A percentile compares a stretch with the other conserved stretches of the same genome.
These are phyloP conservation scores for Neurospora sp. DNA, from an alignment of 495 filamentous ascomycete species.

Conservation along the genomic window DNA sequence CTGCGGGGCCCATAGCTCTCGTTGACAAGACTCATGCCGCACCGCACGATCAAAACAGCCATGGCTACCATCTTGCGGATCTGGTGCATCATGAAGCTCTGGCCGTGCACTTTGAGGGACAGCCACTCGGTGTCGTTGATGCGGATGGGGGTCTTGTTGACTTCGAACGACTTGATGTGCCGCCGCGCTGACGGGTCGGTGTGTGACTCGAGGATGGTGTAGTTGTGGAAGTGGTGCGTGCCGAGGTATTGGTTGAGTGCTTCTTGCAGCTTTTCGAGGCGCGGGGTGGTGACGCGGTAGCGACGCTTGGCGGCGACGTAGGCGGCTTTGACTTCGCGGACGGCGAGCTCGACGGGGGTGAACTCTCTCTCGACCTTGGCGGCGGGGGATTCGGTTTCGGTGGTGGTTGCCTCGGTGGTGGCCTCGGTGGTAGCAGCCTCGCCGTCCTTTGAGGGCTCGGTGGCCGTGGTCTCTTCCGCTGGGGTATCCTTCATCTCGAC, in stretches of 20 bases:
- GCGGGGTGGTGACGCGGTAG: conserved; percentile 67
- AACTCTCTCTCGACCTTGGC: conserved; percentile 18
- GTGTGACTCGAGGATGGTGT: conserved; percentile 78
- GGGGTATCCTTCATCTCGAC: conserved; percentile 6
- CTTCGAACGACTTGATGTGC: conserved; percentile 79
- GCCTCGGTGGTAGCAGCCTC: conserved; percentile 6
- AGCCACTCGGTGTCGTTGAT: conserved; percentile 93
- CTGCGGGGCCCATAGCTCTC: conserved; percentile 56
- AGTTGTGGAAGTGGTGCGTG: conserved; percentile 89
- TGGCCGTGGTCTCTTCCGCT: not conserved
- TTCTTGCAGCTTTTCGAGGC: conserved; percentile 61
- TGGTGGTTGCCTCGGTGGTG: not conserved
- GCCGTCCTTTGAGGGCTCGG: not conserved
- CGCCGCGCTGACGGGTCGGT: conserved; percentile 75
- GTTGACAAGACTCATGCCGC: conserved; percentile 57
- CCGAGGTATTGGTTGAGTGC: conserved; percentile 64
- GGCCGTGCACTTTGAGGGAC: conserved; percentile 88
- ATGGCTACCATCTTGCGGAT: conserved; percentile 98
- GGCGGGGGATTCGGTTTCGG: not conserved
- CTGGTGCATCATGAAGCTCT: conserved; percentile 99
- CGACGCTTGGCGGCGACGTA: conserved; percentile 66
- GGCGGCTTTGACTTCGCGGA: conserved; percentile 67
- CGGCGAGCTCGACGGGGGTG: conserved; percentile 46
- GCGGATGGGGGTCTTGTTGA: conserved; percentile 59
- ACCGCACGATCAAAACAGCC: conserved; percentile 72